Conservation (phyloP, 306 rosid species). For the Potentilla sterilis region DNA sequence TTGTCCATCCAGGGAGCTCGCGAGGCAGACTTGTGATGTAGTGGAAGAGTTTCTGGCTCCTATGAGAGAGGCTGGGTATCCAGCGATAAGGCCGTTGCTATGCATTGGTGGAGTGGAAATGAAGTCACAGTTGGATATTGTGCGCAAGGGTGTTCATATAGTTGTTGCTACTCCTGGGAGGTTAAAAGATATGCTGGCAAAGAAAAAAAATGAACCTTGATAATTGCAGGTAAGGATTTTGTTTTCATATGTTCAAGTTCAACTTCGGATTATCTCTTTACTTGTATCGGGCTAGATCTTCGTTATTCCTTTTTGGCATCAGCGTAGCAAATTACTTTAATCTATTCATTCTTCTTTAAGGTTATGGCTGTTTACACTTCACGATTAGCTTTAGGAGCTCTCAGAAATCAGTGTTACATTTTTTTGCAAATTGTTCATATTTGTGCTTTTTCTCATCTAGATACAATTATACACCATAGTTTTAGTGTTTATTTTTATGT, state of each 20-base stretch:
- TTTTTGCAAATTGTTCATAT: background rate
- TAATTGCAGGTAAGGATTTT: constrained; percentile 53
- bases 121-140: constrained; percentile 78
- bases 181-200: constrained; percentile 92
- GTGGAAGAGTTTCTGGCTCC: constrained; percentile 71
- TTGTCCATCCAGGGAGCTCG: constrained; percentile 93
- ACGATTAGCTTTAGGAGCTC: background rate
- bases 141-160: constrained; percentile 89
- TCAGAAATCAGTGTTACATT: background rate
- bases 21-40: constrained; percentile 93
- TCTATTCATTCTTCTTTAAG: background rate
- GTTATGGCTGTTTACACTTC: background rate
- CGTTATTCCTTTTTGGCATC: background rate
- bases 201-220: constrained; percentile 91
- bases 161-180: constrained; percentile 98
- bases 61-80: constrained; percentile 84
- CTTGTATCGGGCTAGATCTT: background rate
- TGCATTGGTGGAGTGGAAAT: constrained; percentile 97
- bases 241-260: background rate
- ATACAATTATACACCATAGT: background rate
- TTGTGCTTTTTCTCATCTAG: background rate
- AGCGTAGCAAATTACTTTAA: background rate
- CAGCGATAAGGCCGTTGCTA: constrained; percentile 82
- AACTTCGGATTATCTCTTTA: background rate
- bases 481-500: background rate